Percentiles rank a stretch among this genome's conserved stretches.
Evolutionary conservation across 2,329 filamentous ascomycete genomes (phyloP).

Genomic region (Apiospora pterosperma): DNA sequence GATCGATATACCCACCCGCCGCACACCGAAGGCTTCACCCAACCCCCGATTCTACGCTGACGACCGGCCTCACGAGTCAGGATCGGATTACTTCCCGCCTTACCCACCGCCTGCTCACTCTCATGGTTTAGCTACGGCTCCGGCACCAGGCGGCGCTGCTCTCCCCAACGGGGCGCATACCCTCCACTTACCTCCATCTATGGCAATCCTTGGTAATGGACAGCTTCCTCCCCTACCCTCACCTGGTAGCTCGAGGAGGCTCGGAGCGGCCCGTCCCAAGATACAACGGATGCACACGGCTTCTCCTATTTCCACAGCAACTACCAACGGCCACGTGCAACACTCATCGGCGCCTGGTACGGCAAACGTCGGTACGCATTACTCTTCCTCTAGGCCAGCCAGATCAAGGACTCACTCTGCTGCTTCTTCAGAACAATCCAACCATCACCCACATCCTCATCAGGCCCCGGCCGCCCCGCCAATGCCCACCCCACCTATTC

Average conservation of each 20-base stretch:
- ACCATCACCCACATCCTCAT: slow-evolving; percentile 25
- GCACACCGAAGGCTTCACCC: slow-evolving; percentile 80
- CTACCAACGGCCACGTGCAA: slow-evolving; percentile 39
- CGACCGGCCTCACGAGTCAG: slow-evolving; percentile 30
- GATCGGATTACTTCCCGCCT: slow-evolving; percentile 31
- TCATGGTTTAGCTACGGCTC: slow-evolving; percentile 18
- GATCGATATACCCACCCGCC: slow-evolving; percentile 77
- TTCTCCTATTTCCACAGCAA: slow-evolving; percentile 63
- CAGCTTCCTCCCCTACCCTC: slow-evolving; percentile 80
- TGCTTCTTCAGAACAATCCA: slow-evolving; percentile 50
- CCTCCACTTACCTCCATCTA: slow-evolving; percentile 55
- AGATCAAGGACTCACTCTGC: slow-evolving; percentile 57
- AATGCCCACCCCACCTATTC: slow-evolving; percentile 46
- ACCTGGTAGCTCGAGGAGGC: slow-evolving; percentile 62
- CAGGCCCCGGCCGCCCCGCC: slow-evolving; percentile 43
- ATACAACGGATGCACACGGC: slow-evolving; percentile 71
- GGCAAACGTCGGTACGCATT: slow-evolving; percentile 34
- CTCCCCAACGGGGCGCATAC: slow-evolving; percentile 21
- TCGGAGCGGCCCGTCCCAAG: slow-evolving; percentile 41
- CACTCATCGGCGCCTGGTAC: slow-evolving; percentile 32
- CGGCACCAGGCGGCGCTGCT: slow-evolving; percentile 15
- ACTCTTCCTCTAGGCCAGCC: slow-evolving; percentile 38
- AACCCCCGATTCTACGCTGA: slow-evolving; percentile 29
- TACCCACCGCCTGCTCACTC: slow-evolving; percentile 20
- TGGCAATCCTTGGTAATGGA: slow-evolving; percentile 76